Conservation (phyloP, 2,329 filamentous ascomycete genomes). For the Cordyceps tenuipes region DNA sequence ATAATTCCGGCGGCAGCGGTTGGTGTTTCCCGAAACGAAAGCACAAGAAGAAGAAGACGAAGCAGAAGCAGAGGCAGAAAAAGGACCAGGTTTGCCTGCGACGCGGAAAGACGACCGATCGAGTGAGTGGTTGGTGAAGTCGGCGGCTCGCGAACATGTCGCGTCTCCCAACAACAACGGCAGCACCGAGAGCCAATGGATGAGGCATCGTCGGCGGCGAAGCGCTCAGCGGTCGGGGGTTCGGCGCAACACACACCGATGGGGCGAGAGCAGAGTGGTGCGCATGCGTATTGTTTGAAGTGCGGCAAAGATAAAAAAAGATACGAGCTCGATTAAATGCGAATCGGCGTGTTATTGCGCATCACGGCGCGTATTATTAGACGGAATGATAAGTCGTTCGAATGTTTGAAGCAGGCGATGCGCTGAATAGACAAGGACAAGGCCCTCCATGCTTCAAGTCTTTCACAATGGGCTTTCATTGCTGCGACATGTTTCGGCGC, state of each 20-base stretch:
- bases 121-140: neutral
- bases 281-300: neutral
- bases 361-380: no score
- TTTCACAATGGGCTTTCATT: no score
- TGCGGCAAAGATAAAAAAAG: neutral
- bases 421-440: no score
- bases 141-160: conserved; percentile 1
- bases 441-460: no score
- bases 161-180: neutral
- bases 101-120: neutral
- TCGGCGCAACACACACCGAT: neutral
- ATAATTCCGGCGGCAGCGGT: neutral
- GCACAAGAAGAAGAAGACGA: neutral
- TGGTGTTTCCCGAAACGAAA: neutral
- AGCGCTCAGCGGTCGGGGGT: neutral
- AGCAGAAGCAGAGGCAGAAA: no score
- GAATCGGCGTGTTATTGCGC: no score
- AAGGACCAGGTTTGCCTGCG: neutral
- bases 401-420: no score
- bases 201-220: neutral
- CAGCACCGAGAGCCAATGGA: conserved; percentile 3
- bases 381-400: no score
- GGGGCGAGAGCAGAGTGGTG: neutral
- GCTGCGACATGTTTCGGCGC: no score
- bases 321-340: neutral